Percentiles rank a stretch among this genome's conserved stretches.
These are phyloP conservation scores for Coniferiporia sulphurascens DNA, from an alignment of 1,284 basidiomycete genomes.

Conservation along the genomic window DNA sequence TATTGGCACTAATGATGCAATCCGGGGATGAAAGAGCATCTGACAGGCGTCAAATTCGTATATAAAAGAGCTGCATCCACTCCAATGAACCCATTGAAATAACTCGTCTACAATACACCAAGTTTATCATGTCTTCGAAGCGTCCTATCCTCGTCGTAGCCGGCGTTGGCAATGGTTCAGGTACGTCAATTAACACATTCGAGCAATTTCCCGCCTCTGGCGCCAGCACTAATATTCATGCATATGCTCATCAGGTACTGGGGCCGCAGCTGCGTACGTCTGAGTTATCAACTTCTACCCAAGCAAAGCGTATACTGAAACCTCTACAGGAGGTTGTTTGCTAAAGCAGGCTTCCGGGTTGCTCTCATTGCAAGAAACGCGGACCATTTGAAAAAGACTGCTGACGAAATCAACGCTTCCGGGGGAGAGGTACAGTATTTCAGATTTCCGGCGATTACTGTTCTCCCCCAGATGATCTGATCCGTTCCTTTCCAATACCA, in stretches of 20 bases:
- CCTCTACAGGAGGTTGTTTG: conserved; percentile 10
- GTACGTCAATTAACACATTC: neutral
- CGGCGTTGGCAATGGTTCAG: conserved; percentile 9
- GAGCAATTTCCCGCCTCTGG: too few relatives aligned
- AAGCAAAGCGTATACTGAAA: neutral
- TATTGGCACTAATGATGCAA: too few relatives aligned
- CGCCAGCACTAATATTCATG: neutral
- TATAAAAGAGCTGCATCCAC: neutral
- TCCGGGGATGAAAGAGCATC: too few relatives aligned
- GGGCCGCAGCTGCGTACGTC: conserved; percentile 17
- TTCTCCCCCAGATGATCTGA: neutral
- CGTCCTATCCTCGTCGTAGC: conserved; percentile 5
- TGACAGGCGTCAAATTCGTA: too few relatives aligned
- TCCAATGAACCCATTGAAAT: neutral
- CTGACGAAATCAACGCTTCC: conserved; percentile 22
- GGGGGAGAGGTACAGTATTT: conserved; percentile 26
- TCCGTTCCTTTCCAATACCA: neutral
- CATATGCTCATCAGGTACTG: conserved; percentile 9
- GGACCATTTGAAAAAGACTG: conserved; percentile 22
- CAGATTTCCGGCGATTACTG: neutral
- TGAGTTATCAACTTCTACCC: neutral
- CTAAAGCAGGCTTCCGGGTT: conserved; percentile 25
- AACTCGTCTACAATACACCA: neutral
- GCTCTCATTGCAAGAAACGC: conserved; percentile 28
- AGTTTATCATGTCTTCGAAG: neutral